Evolutionary conservation across 2,329 filamentous ascomycete species (phyloP).

Genomic region (Cytospora leucostoma): DNA sequence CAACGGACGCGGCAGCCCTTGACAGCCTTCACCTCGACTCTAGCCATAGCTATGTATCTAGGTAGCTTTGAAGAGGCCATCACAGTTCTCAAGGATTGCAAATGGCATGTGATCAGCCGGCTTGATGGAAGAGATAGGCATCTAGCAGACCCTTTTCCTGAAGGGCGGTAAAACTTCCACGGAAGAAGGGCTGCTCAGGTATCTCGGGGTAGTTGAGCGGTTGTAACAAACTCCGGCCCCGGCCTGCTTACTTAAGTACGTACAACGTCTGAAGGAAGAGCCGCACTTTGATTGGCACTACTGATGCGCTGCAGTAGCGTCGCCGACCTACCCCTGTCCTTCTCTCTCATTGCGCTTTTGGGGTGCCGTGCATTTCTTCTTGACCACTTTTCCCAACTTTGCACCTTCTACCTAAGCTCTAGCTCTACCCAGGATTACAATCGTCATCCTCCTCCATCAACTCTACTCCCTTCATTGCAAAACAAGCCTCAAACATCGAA

Average conservation of each 20-base stretch:
- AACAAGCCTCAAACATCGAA: conserved; percentile 10
- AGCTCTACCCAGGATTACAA: conserved; percentile 6
- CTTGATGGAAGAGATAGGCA: neutral
- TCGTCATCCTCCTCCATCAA: conserved; percentile 13
- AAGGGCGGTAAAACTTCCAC: neutral
- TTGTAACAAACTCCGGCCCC: neutral
- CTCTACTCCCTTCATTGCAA: neutral
- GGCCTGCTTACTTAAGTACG: neutral
- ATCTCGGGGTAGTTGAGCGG: neutral
- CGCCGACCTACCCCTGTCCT: conserved; percentile 20
- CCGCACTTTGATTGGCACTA: conserved; percentile 21
- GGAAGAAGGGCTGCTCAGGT: neutral
- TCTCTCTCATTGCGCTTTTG: conserved; percentile 21
- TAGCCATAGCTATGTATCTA: neutral
- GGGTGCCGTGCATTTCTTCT: conserved; percentile 22
- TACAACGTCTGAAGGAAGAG: conserved; percentile 11
- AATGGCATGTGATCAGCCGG: neutral
- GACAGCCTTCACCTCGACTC: neutral
- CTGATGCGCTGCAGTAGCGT: conserved; percentile 16
- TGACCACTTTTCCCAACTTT: conserved; percentile 22
- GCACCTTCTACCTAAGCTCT: conserved; percentile 16
- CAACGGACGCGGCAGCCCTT: neutral
- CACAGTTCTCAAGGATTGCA: neutral
- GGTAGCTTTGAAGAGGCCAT: neutral
- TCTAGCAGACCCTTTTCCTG: neutral